A percentile compares a stretch with the other conserved stretches of the same genome.
Conservation (phyloP, 768 basidiomycete species). For the Chlorophyllum brunneum region DNA sequence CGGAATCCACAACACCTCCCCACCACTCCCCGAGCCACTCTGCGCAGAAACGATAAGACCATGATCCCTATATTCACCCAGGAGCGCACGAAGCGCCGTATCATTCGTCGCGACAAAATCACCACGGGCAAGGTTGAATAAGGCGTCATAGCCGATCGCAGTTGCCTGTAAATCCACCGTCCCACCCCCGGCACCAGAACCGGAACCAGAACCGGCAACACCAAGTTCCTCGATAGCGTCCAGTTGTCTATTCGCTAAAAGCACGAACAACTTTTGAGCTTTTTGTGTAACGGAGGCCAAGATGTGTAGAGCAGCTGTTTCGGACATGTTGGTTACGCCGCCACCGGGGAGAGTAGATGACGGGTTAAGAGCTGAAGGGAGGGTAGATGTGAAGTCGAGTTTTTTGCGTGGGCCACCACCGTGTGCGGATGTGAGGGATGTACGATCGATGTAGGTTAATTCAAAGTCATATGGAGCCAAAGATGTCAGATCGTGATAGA, state of each 20-base stretch:
- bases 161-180: constrained; percentile 45
- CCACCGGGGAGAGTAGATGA: not conserved
- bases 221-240: constrained; percentile 47
- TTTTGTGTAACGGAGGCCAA: constrained; percentile 85
- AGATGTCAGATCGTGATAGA: constrained; percentile 91
- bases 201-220: constrained; percentile 18
- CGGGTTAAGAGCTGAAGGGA: constrained; percentile 24
- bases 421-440: constrained; percentile 53
- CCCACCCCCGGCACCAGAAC: constrained; percentile 4
- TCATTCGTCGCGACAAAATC: constrained; percentile 90
- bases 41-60: constrained; percentile 62
- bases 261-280: constrained; percentile 75
- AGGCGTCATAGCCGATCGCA: constrained; percentile 58
- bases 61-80: constrained; percentile 93
- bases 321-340: constrained; percentile 49
- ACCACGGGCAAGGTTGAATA: constrained; percentile 74
- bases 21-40: constrained; percentile 35
- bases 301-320: constrained; percentile 77
- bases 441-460: constrained; percentile 61
- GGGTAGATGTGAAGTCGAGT: constrained; percentile 21
- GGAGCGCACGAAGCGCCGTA: constrained; percentile 71
- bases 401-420: constrained; percentile 35
- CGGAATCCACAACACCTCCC: constrained; percentile 84
- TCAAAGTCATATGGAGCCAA: constrained; percentile 80
- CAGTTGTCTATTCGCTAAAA: constrained; percentile 69